Evolutionary conservation across 1,284 basidiomycete species (phyloP), one percentile per base, ranked within the genome.

Genomic region (Amylostereum areolatum): DNA sequence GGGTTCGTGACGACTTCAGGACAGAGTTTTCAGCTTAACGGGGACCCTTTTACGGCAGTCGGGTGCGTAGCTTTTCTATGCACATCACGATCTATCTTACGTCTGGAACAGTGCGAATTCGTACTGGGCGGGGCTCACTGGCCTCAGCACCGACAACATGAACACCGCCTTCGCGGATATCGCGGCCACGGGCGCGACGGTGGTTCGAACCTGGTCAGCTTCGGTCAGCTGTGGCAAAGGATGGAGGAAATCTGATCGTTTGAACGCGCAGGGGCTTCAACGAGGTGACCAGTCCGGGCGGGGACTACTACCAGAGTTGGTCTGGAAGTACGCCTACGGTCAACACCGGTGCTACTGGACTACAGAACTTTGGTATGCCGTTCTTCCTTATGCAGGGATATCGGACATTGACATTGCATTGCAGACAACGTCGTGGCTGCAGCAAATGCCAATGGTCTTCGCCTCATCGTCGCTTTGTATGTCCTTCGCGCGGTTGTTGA

Each of bases 251-350:
- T 5, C 27, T 41, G 25, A 37, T 42, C 12, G 25, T 10, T 18
- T n/a, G n/a, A n/a, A n/a, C n/a, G n/a, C 10, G 63, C 54, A 77
- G 79, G 79, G 81, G 81, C 2, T 83, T 83, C 71, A 82, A 83
- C 59, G 81, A 85, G 49, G 80, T 82, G 5, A 83, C 80, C 3
- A 67, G 66, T 27, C 58, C 74, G 3, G 18, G 33, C 28, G 36
- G 43, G 66, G 2, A 66, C 74, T 0, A 78, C 77, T 5, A 63
- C 81, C 78, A 82, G 59, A 68, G 68, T 43, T 82, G 78, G 80
- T 67, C 68, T n/a, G 74, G 75, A 48, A 69, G 70, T 12, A 72
- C 66, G 2, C 66, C 75, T 0, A 78, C 77, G 3, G 62, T 83
- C 57, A 81, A 83, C 59, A 75, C 71, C 1, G 78, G 79, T 9